Evolutionary conservation across 2,329 filamentous ascomycete genomes (phyloP), one percentile per base, ranked within the genome.

Genomic region (Fusarium sp.): DNA sequence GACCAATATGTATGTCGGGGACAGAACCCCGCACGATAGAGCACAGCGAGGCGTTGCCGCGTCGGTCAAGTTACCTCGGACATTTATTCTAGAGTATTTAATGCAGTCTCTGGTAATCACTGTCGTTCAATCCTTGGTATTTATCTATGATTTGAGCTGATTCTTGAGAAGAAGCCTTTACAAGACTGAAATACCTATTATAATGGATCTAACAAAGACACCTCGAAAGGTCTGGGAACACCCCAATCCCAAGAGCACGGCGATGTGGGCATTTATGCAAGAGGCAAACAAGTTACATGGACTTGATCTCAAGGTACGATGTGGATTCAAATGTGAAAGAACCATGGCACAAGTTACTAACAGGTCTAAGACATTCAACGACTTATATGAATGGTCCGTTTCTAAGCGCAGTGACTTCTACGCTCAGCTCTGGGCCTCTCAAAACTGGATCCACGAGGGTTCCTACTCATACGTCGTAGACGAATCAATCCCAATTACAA

Each of bases 351-450:
- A 8, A 20, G 28, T n/a, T 10, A 30, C 42, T 58, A 12, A 66
- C 12, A 15, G 2, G 22, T 55, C 28, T 20, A 72, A 93, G 87
- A 90, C 86, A 7, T 96, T 92, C 79, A 81, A 88, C 58, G 91
- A 94, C 22, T 84, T 97, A 12, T 91, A 95, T 78, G 80, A 86
- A 63, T 96, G 89, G 86, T 94, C 93, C 30, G 85, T 91, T 68
- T 81, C 86, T 22, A 84, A 89, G 38, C 89, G 91, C 39, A 81
- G 83, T 15, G 85, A 89, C 50, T 95, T 95, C 82, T 95, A 89
- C 85, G 84, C 85, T 12, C 87, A 90, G 68, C 81, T 91, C 54
- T 93, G 93, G 83, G 83, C 89, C 30, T 86, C 85, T 58, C 83
- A 88, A 68, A 85, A 87, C 53, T 82, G 92, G 62, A 90, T 95